These are phyloP conservation scores for Agarophyton chilense DNA, from an alignment of 23 red algal genomes.

Conservation along the genomic window DNA sequence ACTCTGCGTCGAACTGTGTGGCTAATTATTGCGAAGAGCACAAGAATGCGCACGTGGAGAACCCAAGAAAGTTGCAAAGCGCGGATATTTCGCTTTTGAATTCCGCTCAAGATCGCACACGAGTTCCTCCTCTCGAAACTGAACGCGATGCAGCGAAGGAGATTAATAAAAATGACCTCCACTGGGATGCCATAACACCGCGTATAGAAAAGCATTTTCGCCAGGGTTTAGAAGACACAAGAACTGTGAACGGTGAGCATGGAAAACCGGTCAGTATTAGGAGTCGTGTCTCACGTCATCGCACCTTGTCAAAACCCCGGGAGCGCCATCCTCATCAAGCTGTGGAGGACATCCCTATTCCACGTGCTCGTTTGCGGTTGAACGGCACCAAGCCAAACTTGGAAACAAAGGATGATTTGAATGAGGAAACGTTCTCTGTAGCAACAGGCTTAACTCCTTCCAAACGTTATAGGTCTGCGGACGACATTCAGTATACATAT, in stretches of 20 bases:
- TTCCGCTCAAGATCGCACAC: background rate
- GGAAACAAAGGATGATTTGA: background rate
- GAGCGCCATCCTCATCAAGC: constrained; percentile 19
- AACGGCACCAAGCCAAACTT: background rate
- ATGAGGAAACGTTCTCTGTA: background rate
- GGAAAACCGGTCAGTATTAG: background rate
- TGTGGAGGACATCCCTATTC: constrained; percentile 11
- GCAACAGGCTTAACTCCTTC: background rate
- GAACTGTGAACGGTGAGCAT: background rate
- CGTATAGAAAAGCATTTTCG: background rate
- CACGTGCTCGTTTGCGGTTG: background rate
- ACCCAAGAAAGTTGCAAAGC: background rate
- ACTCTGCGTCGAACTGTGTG: background rate
- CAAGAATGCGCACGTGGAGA: background rate
- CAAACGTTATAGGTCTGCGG: background rate
- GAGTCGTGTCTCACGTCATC: background rate
- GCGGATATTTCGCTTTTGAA: background rate
- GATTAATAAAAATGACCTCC: background rate
- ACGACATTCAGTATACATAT: background rate
- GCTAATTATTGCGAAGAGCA: background rate
- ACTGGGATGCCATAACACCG: background rate
- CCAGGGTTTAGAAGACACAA: background rate
- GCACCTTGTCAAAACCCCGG: background rate
- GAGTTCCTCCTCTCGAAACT: background rate
- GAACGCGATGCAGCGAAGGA: background rate